phyloP scores from a whole-genome alignment of 2,329 filamentous ascomycete species.

The Hymenoscyphus fraxineus region DNA sequence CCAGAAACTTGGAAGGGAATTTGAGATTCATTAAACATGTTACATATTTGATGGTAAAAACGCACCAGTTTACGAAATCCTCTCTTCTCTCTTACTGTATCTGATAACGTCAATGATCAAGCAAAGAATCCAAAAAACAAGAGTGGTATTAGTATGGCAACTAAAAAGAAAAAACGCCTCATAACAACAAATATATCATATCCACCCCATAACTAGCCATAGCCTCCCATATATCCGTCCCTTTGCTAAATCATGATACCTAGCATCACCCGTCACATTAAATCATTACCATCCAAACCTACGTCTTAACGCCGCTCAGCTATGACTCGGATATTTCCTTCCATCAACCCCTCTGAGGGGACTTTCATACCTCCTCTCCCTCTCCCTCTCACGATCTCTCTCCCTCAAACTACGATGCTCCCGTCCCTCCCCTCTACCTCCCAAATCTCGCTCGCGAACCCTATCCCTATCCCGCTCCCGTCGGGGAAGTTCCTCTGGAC shows the following conservation, averaged over 20 bases:
- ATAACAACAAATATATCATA: not conserved
- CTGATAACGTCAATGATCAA: too few species aligned
- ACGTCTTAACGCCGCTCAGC: not conserved
- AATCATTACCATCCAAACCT: not conserved
- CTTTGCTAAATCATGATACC: not conserved
- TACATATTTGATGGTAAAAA: too few species aligned
- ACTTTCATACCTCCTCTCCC: slow-evolving; percentile 20
- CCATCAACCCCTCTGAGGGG: slow-evolving; percentile 32
- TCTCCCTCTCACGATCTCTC: slow-evolving; percentile 1
- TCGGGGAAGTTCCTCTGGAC: slow-evolving; percentile 4
- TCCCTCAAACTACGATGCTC: not conserved
- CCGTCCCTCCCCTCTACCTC: not conserved
- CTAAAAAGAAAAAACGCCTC: not conserved
- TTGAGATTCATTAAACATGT: too few species aligned
- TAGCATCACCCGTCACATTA: not conserved
- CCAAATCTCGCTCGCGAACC: slow-evolving; percentile 3
- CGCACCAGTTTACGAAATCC: too few species aligned
- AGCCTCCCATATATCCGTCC: not conserved
- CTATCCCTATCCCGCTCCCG: slow-evolving; percentile 20
- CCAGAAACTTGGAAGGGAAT: too few species aligned
- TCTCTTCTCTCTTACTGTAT: too few species aligned
- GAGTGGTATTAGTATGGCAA: not conserved
- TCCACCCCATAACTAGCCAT: not conserved
- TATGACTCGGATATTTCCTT: slow-evolving; percentile 29
- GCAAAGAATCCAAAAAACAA: not conserved